A percentile compares a stretch with the other conserved stretches of the same genome.
phyloP scores from a whole-genome alignment of 164 flowering plant species.

The Dillenia turbinata region DNA sequence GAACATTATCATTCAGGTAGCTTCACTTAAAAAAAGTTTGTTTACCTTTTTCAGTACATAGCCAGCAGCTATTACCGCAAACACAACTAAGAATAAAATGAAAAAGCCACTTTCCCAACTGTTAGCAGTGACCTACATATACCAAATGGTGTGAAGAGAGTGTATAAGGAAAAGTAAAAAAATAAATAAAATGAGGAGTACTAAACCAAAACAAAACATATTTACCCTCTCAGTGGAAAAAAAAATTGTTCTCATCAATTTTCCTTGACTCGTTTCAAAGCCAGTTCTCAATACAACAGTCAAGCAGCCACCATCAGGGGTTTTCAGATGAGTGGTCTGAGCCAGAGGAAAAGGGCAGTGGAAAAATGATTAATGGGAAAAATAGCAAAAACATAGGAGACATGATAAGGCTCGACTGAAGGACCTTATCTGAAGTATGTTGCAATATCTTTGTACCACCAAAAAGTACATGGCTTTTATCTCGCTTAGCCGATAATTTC shows the following conservation, averaged over 20 bases:
- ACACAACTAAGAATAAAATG: slow-evolving; percentile 82
- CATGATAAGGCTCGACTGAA: not conserved
- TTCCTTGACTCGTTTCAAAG: slow-evolving; percentile 98
- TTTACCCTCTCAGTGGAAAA: slow-evolving; percentile 97
- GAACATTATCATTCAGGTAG: not conserved
- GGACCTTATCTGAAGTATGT: slow-evolving; percentile 93
- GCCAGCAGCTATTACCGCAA: slow-evolving; percentile 99
- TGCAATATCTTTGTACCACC: slow-evolving; percentile 98
- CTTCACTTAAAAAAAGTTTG: not conserved
- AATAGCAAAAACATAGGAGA: slow-evolving; percentile 1
- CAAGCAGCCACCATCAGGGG: slow-evolving; percentile 97
- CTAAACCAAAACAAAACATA: slow-evolving; percentile 4
- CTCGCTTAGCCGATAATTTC: slow-evolving; percentile 66
- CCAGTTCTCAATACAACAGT: slow-evolving; percentile 96
- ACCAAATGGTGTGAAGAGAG: slow-evolving; percentile 6
- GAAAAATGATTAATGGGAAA: not conserved
- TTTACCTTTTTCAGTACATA: slow-evolving; percentile 92
- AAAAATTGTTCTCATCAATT: slow-evolving; percentile 92
- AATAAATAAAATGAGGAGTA: slow-evolving; percentile 2
- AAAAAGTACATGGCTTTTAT: slow-evolving; percentile 88
- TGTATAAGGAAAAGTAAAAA: slow-evolving; percentile 1
- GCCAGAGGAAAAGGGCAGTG: slow-evolving; percentile 4
- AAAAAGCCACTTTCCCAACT: slow-evolving; percentile 99
- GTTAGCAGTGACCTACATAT: slow-evolving; percentile 87
- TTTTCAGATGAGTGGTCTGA: slow-evolving; percentile 66